A percentile compares a stretch with the other conserved stretches of the same genome.
These are phyloP conservation scores for maize (Zea mays) DNA, from an alignment of 176 grass and related monocot genomes.

Conservation along the genomic window Zm-B73-REFERENCE-NAM-5.0 NC_050099.1:14037001-14037500, in stretches of 20 bases:
- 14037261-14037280: background rate
- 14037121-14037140: background rate
- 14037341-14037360: conserved; percentile 49
- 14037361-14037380: conserved; percentile 37
- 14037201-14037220: background rate
- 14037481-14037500: conserved; percentile 94
- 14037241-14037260: background rate
- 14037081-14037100: background rate
- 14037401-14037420: conserved; percentile 26
- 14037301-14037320: background rate
- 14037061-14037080: background rate
- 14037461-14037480: conserved; percentile 51
- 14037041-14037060: background rate
- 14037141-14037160: background rate
- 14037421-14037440: conserved; percentile 42
- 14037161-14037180: background rate
- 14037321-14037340: conserved; percentile 42
- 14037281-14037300: background rate
- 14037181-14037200: background rate
- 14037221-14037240: background rate
- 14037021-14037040: no score
- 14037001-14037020: no score
- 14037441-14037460: background rate
- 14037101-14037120: background rate
- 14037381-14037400: background rate